Evolutionary conservation across 768 basidiomycete genomes (phyloP).

Genomic region (Coprinopsis cinerea): DNA sequence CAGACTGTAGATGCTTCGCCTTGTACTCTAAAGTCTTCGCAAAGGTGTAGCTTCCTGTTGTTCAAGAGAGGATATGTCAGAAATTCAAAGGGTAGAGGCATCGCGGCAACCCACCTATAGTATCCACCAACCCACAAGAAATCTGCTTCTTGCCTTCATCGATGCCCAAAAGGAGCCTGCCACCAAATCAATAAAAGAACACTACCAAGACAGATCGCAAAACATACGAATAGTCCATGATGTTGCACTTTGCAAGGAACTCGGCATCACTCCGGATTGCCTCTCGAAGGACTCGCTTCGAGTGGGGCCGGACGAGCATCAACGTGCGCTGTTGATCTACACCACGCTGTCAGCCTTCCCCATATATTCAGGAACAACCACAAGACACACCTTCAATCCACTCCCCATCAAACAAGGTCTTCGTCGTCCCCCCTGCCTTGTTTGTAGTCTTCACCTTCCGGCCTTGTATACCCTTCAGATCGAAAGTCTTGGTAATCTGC

Average conservation of each 20-base stretch:
- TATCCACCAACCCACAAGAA: constrained; percentile 77
- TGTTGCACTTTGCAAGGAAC: constrained; percentile 68
- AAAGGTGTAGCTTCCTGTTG: constrained; percentile 74
- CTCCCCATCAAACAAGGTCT: constrained; percentile 74
- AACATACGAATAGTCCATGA: constrained; percentile 83
- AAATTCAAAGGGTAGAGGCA: not conserved
- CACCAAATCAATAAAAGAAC: not conserved
- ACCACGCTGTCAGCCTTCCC: not conserved
- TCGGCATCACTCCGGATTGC: constrained; percentile 68
- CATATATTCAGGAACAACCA: constrained; percentile 7
- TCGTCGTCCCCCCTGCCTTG: constrained; percentile 33
- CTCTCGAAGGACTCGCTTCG: constrained; percentile 63
- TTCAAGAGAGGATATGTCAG: not conserved
- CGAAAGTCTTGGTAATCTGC: constrained; percentile 65
- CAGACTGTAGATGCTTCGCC: constrained; percentile 66
- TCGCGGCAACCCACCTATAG: too few species aligned
- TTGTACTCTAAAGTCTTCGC: constrained; percentile 85
- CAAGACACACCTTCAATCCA: constrained; percentile 86
- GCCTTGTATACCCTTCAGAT: constrained; percentile 80
- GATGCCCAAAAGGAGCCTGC: constrained; percentile 66
- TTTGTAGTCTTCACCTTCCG: constrained; percentile 53
- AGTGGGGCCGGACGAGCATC: constrained; percentile 65
- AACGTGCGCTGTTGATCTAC: constrained; percentile 60
- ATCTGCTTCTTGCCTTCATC: constrained; percentile 63
- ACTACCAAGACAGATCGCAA: not conserved